Conservation (phyloP, 208 protist species). For the Borovskyia barvae region DNA sequence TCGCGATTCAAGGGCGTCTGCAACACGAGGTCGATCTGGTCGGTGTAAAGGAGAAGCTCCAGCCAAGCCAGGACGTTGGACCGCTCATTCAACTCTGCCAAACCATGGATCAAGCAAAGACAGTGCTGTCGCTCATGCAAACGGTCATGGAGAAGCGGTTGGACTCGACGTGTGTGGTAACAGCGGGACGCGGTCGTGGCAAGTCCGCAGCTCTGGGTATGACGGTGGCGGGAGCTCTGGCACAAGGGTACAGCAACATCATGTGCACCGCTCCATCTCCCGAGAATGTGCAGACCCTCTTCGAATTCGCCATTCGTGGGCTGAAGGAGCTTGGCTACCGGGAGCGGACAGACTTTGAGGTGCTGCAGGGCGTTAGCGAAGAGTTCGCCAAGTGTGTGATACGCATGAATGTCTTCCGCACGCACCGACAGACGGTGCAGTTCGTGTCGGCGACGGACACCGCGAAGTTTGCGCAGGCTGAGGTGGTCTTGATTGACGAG, state of each 20-base stretch:
- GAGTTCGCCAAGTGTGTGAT: conserved; percentile 97
- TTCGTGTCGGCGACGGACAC: conserved; percentile 95
- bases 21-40: conserved; percentile 83
- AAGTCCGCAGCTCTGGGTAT: conserved; percentile 97
- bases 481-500: conserved; percentile 99
- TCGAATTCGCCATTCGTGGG: conserved; percentile 98
- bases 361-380: conserved; percentile 90
- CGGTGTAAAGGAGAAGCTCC: conserved; percentile 77
- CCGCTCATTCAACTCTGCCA: conserved; percentile 90
- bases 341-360: conserved; percentile 98
- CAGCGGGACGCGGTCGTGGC: conserved; percentile 97
- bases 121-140: conserved; percentile 97
- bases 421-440: conserved; percentile 98
- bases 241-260: conserved; percentile 99
- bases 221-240: conserved; percentile 94
- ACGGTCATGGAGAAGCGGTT: conserved; percentile 96
- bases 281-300: conserved; percentile 99
- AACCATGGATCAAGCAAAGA: conserved; percentile 97
- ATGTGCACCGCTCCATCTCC: conserved; percentile 98
- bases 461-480: conserved; percentile 93
- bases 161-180: conserved; percentile 96
- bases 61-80: conserved; percentile 81
- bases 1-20: conserved; percentile 70
- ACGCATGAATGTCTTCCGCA: conserved; percentile 96
- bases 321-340: conserved; percentile 95